Conservation (phyloP, 2,329 filamentous ascomycete genomes). For the Lecanicillium sp. region DNA sequence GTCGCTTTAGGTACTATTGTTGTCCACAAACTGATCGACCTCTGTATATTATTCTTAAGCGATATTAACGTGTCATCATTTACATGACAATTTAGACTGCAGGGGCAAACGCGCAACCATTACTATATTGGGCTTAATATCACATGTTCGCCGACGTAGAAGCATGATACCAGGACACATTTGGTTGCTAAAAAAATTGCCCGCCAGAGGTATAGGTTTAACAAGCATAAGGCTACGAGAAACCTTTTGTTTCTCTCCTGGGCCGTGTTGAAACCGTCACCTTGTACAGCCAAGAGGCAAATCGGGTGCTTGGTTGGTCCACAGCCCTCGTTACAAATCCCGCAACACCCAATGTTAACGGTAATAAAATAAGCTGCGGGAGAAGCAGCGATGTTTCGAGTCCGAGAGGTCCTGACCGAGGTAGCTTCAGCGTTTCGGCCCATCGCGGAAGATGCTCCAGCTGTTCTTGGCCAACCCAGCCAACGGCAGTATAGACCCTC, state of each 20-base stretch:
- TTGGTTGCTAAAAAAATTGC: no score
- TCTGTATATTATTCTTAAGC: no score
- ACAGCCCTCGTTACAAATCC: slow-evolving; percentile 47
- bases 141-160: no score
- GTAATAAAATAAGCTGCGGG: slow-evolving; percentile 52
- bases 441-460: slow-evolving; percentile 45
- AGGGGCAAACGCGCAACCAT: no score
- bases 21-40: no score
- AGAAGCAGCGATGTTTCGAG: slow-evolving; percentile 52
- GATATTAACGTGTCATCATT: no score
- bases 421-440: slow-evolving; percentile 47
- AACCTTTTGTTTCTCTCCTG: slow-evolving; percentile 1
- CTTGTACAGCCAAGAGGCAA: slow-evolving; percentile 50
- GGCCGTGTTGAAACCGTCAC: slow-evolving; percentile 23
- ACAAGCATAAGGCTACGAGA: no score
- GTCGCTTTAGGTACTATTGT: no score
- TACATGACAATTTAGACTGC: no score
- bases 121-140: no score
- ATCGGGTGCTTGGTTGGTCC: slow-evolving; percentile 53
- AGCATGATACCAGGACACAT: no score
- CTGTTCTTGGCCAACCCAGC: slow-evolving; percentile 44
- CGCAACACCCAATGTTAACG: slow-evolving; percentile 50
- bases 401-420: slow-evolving; percentile 49
- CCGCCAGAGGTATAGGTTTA: no score
- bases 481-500: slow-evolving; percentile 53